Percentiles rank a stretch among this genome's conserved stretches.
Evolutionary conservation across 1,139 yeast genomes (phyloP).

Genomic region (Torulaspora pretoriensis): DNA sequence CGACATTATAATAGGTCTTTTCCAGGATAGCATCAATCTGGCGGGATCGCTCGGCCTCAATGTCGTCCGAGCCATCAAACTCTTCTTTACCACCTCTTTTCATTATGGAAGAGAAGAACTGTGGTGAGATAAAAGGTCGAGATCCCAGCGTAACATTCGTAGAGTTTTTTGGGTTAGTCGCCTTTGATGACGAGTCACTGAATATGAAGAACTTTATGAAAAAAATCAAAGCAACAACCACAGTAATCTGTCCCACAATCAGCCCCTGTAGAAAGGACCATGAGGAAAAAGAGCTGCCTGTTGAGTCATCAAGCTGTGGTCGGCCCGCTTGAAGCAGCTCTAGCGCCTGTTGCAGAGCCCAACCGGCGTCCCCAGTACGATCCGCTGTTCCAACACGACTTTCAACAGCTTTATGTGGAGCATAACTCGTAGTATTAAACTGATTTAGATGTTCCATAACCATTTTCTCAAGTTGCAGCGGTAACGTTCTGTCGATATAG

Average conservation of each 20-base stretch:
- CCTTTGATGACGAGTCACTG: conserved; percentile 48
- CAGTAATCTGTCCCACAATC: conserved; percentile 80
- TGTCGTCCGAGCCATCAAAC: conserved; percentile 27
- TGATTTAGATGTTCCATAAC: conserved; percentile 20
- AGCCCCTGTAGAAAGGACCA: conserved; percentile 78
- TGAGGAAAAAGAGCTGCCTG: conserved; percentile 26
- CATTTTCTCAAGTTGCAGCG: conserved; percentile 36
- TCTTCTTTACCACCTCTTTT: conserved; percentile 33
- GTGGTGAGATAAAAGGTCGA: conserved; percentile 33
- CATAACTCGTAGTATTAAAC: neutral
- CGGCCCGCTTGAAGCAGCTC: conserved; percentile 11
- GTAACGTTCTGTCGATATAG: conserved; percentile 35
- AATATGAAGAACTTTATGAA: conserved; percentile 86
- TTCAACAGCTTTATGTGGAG: neutral
- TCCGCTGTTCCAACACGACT: neutral
- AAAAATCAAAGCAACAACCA: conserved; percentile 64
- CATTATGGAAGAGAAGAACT: conserved; percentile 27
- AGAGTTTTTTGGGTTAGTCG: conserved; percentile 35
- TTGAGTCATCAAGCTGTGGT: neutral
- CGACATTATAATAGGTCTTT: conserved; percentile 88
- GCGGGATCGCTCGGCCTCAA: conserved; percentile 32
- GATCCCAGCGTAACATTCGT: conserved; percentile 17
- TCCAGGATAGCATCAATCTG: conserved; percentile 58
- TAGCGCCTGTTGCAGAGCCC: conserved; percentile 4
- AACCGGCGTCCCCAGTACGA: neutral